Conservation (phyloP, 306 rosid species). For the Calophaca sinica region DNA sequence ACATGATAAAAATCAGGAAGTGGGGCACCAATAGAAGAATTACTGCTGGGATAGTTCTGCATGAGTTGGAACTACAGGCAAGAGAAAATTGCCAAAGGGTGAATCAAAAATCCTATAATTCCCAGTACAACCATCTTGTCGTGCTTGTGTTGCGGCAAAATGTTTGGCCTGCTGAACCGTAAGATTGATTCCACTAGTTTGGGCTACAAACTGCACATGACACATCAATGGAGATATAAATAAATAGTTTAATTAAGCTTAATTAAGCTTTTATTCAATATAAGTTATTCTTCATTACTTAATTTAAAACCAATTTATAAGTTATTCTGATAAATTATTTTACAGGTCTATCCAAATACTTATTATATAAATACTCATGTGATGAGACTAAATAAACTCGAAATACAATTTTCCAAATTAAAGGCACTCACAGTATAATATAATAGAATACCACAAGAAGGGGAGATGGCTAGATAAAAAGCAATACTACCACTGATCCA, state of each 20-base stretch:
- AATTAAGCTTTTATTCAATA: too few relatives aligned
- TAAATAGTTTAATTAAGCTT: too few relatives aligned
- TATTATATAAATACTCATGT: too few relatives aligned
- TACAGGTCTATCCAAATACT: too few relatives aligned
- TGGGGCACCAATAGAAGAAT: background rate
- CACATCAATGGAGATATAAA: background rate
- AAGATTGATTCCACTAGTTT: slow-evolving; percentile 21
- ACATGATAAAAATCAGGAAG: too few relatives aligned
- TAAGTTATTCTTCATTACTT: too few relatives aligned
- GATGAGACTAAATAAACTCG: background rate
- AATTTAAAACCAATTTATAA: too few relatives aligned
- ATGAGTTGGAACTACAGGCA: slow-evolving; percentile 30
- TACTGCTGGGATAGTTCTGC: slow-evolving; percentile 8
- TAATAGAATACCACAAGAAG: background rate
- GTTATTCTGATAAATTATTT: too few relatives aligned
- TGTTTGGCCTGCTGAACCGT: background rate
- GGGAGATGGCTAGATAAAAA: background rate
- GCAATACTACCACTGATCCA: slow-evolving; percentile 33
- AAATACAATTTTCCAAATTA: too few relatives aligned
- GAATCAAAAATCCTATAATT: slow-evolving; percentile 65
- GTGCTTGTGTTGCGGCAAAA: slow-evolving; percentile 11
- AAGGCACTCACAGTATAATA: too few relatives aligned
- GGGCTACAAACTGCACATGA: background rate
- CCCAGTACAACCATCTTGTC: slow-evolving; percentile 56
- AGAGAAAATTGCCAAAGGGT: slow-evolving; percentile 56